Base-by-base conservation (phyloP, 2,329 filamentous ascomycete genomes). In the Penicillium sp. region DNA sequence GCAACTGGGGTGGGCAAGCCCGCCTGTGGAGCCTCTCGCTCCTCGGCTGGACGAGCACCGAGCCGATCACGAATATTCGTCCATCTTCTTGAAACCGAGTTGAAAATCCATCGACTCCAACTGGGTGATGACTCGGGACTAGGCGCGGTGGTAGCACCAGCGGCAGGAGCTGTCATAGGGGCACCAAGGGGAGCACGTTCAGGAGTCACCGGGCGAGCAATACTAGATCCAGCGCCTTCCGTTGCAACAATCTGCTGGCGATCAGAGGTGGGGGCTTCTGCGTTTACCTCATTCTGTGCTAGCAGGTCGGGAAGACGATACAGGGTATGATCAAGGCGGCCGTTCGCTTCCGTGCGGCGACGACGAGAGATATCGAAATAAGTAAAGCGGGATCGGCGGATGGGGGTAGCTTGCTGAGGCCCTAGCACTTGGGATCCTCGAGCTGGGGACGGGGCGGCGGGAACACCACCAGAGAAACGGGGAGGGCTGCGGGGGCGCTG, bases 261-360 rank as follows among this genome's bases (percentile, higher is more conserved):
- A 27, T 32, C 23, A 33, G 33, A 21, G 16, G 36, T 16, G 19
- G 27, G 29, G 28, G 44, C 43, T 16, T 44, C 39, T 9, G 42
- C 43, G 36, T 63, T 57, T 11, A 56, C 48, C 25, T 59, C 55
- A 16, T 51, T 53, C 42, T 65, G 58, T 13, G 55, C 54, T n/a
- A 66, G 41, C 6, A 61, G 45, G 26, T 63, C 41, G 11, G 62
- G 57, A 19, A 65, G 41, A 11, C 60, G 62, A 29, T 60, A 64
- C 8, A 65, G 41, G 4, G 65, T 65, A n/a, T 48, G 55, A 14
- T 62, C 50, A 18, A 66, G 59, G 4, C 57, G 54, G 9, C 63
- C 65, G 33, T 57, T 46, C 16, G 48, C 50, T 41, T 65, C 60
- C 3, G 47, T 50, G 13, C 48, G 45, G 20, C 61, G 61, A 9